Base-by-base conservation (phyloP, 2,329 filamentous ascomycete species). In the Cladophialophora psammophila region DNA sequence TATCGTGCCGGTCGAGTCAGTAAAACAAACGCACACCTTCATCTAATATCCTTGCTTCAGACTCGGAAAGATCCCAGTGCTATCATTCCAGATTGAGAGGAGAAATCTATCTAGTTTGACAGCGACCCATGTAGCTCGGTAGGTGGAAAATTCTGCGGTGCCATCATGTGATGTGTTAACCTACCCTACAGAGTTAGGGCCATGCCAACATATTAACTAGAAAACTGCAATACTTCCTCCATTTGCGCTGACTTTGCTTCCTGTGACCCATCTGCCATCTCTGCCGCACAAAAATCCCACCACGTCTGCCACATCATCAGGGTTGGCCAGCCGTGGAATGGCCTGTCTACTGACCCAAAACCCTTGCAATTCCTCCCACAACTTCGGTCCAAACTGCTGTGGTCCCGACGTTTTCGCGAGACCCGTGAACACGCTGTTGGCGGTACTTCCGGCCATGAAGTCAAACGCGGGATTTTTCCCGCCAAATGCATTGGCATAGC, bases 401-500 rank as follows among this genome's bases (percentile, higher is more conserved):
- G 15, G 7, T 50, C 45, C 45, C 15, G 7, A 7, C 45, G 45
- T 50, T 2, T 50, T 5, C 20, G 45, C 7, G 7, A 50, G 20
- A 13, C 45, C 45, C 20, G 45, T 50, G 45, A 50, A 13, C 45
- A 50, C 45, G 20, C 45, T 50, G 45, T 50, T 50, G 2, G 45
- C 45, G 45, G 45, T 50, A 5, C 7, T 50, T 26, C 45, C 45
- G n/a, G 45, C 45, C 45, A 50, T 50, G n/a, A 50, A 50, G 8
- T 50, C 45, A 50, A 50, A 50, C 45, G 45, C 45, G 3, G 20
- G 45, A 26, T 50, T 50, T 5, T 50, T 50, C 15, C 45, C 45
- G 45, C 45, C 45, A 18, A 50, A 50, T 5, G 45, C 45, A 18
- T 50, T 50, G n/a, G 45, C 45, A 50, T 50, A 50, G n/a, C 45